A percentile compares a stretch with the other conserved stretches of the same genome.
Conservation (phyloP, 371 early-diverging fungal species). For the Mucor ambiguus region DNA sequence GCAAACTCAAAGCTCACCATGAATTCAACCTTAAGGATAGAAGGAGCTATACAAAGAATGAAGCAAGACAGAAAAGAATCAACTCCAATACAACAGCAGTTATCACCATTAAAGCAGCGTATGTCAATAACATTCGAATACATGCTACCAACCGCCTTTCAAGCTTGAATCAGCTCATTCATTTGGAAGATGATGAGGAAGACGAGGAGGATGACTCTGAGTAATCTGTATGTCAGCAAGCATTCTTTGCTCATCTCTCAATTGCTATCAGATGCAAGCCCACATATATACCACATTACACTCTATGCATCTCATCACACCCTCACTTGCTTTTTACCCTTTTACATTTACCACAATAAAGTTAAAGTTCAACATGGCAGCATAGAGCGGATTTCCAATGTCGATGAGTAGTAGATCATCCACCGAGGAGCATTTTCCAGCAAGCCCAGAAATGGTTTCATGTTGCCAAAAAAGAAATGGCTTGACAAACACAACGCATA, state of each 20-base stretch:
- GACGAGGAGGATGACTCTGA: not conserved
- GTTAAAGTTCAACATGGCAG: not conserved
- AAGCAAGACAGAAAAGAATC: not conserved
- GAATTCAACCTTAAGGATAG: not conserved
- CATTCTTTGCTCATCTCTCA: too few species aligned
- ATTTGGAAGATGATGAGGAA: not conserved
- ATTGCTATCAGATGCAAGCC: too few species aligned
- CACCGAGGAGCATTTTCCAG: not conserved
- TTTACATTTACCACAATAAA: too few species aligned
- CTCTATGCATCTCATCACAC: not conserved
- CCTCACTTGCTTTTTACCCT: not conserved
- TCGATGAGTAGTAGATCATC: not conserved
- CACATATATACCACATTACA: too few species aligned
- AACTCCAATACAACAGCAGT: not conserved
- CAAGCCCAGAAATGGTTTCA: not conserved
- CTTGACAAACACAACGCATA: not conserved
- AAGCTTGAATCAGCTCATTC: not conserved
- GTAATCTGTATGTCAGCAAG: not conserved
- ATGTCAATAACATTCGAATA: not conserved
- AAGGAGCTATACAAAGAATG: not conserved
- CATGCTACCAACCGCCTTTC: not conserved
- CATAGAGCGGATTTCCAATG: not conserved
- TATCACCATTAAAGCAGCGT: not conserved
- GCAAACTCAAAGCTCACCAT: not conserved
- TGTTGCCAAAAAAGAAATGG: not conserved